Evolutionary conservation across 306 rosid genomes (phyloP).

Genomic region (Prinsepia uniflora): DNA sequence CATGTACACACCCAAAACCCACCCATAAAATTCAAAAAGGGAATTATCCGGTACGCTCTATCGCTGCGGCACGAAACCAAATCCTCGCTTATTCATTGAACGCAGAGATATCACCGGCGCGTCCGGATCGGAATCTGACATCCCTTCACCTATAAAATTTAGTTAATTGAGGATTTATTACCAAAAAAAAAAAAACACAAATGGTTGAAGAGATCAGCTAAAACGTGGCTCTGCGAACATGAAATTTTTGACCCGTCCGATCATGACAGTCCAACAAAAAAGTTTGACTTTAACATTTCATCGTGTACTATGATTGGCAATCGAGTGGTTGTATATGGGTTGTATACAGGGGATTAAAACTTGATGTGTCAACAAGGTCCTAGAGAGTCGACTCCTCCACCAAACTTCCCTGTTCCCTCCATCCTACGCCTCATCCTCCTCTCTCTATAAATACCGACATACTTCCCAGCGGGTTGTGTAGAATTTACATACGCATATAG

Average conservation of each 20-base stretch:
- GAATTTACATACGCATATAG: not conserved
- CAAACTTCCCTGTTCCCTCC: slow-evolving; percentile 42
- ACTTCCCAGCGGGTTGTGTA: not conserved
- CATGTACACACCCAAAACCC: slow-evolving; percentile 12
- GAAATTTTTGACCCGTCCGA: not conserved
- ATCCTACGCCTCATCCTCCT: slow-evolving; percentile 43
- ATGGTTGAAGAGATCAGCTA: too few relatives aligned
- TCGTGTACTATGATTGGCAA: not conserved
- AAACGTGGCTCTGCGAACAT: not conserved
- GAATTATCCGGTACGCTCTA: not conserved
- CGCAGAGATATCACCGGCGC: not conserved
- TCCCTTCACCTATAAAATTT: not conserved
- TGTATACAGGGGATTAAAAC: not conserved
- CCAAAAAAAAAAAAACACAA: not conserved
- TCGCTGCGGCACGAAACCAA: not conserved
- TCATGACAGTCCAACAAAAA: not conserved
- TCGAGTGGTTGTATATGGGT: not conserved
- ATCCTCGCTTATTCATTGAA: not conserved
- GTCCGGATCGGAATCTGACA: not conserved
- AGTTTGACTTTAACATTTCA: not conserved
- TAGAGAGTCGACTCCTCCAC: slow-evolving; percentile 48
- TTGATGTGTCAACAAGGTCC: slow-evolving; percentile 40
- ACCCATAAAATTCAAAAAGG: not conserved
- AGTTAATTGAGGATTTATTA: not conserved
- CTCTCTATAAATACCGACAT: slow-evolving; percentile 10